These are phyloP conservation scores for Drechslerella coelobrocha DNA, from an alignment of 2,329 filamentous ascomycete species.

Conservation along the genomic window DNA sequence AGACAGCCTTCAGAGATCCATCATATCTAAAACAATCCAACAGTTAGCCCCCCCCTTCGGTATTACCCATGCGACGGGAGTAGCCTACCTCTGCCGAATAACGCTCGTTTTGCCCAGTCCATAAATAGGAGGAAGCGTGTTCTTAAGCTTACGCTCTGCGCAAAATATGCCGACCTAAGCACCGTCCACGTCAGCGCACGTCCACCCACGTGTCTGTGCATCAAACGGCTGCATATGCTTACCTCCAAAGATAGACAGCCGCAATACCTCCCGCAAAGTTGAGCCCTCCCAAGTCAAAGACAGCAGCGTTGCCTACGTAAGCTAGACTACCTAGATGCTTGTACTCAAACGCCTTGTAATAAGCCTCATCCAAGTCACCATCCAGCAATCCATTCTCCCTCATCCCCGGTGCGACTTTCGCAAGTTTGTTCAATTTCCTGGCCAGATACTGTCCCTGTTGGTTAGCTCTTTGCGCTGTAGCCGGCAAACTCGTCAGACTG, in stretches of 20 bases:
- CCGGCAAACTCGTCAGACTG: conserved; percentile 91
- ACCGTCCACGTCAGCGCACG: neutral
- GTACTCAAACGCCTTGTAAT: conserved; percentile 95
- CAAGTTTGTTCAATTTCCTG: conserved; percentile 90
- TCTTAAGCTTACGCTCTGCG: conserved; percentile 91
- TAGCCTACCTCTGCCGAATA: conserved; percentile 88
- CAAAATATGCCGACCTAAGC: conserved; percentile 74
- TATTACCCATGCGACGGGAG: neutral
- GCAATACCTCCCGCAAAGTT: conserved; percentile 81
- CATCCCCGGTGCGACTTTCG: conserved; percentile 77
- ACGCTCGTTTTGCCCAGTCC: conserved; percentile 96
- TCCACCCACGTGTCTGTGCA: neutral
- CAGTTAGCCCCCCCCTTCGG: neutral
- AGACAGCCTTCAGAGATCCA: conserved; percentile 30
- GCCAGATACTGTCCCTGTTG: conserved; percentile 94
- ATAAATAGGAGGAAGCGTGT: conserved; percentile 89
- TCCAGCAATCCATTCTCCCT: conserved; percentile 80
- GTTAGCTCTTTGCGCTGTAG: conserved; percentile 93
- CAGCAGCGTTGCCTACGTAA: conserved; percentile 93
- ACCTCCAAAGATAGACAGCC: conserved; percentile 95
- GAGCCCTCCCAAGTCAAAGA: conserved; percentile 79
- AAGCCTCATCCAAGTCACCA: conserved; percentile 87
- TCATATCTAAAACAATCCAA: conserved; percentile 33
- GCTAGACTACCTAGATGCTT: conserved; percentile 88
- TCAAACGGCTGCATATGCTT: conserved; percentile 58